Evolutionary conservation across 768 basidiomycete genomes (phyloP).

Genomic region (Psilocybe sp.): DNA sequence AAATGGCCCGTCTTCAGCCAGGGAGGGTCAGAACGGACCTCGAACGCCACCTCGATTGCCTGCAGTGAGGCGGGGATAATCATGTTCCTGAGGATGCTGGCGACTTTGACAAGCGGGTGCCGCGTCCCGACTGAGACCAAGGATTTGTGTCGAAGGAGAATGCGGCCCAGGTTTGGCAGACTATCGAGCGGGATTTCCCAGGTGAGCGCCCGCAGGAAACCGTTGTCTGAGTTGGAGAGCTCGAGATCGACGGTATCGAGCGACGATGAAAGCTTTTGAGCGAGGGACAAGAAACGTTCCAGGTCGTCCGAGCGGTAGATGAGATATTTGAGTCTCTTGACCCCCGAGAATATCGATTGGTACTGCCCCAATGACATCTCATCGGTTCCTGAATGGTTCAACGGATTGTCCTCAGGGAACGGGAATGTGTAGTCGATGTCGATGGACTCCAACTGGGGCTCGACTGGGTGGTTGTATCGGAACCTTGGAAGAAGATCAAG

Average conservation of each 20-base stretch:
- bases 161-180: constrained; percentile 4
- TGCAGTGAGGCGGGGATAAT: constrained; percentile 4
- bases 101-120: constrained; percentile 6
- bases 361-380: constrained; percentile 3
- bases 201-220: constrained; percentile 1
- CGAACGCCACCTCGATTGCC: constrained; percentile 7
- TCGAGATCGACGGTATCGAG: constrained; percentile 9
- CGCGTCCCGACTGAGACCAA: constrained; percentile 7
- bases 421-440: constrained; percentile 16
- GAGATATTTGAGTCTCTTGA: constrained; percentile 9
- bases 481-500: constrained; percentile 1
- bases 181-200: constrained; percentile 7
- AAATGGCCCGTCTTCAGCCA: constrained; percentile 12
- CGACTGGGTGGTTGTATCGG: constrained; percentile 1
- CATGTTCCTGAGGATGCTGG: constrained; percentile 3
- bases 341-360: constrained; percentile 4
- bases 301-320: constrained; percentile 11
- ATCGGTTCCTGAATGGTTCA: neutral
- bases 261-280: neutral
- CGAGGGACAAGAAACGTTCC: constrained; percentile 4
- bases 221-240: constrained; percentile 5
- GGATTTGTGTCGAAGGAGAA: constrained; percentile 10
- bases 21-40: constrained; percentile 10
- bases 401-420: neutral
- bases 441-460: constrained; percentile 11